Conservation (phyloP, 345 rosid species). For the Noccaea bulbosa region DNA sequence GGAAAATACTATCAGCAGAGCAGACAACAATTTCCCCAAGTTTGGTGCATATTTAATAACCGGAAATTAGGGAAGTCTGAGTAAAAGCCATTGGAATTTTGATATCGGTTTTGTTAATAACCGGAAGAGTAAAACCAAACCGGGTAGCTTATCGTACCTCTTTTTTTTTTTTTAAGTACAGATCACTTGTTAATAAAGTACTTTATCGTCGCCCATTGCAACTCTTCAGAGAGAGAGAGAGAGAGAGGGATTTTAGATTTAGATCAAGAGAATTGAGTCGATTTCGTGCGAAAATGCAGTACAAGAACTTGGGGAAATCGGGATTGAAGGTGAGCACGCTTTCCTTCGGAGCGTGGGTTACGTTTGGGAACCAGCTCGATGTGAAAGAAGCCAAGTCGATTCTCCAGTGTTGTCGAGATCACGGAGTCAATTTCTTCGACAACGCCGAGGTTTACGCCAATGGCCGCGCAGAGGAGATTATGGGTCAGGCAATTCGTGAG, state of each 20-base stretch:
- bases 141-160: conserved; percentile 9
- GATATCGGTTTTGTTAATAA: background rate
- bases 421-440: conserved; percentile 97
- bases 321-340: conserved; percentile 95
- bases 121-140: conserved; percentile 32
- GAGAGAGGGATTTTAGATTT: conserved; percentile 11
- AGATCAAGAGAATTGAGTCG: conserved; percentile 19
- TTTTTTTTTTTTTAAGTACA: background rate
- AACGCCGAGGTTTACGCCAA: conserved; percentile 99
- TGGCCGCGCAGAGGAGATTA: conserved; percentile 97
- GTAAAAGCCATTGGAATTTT: background rate
- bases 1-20: too few species aligned
- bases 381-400: conserved; percentile 95
- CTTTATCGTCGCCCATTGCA: background rate
- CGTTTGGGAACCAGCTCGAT: conserved; percentile 95
- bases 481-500: conserved; percentile 97
- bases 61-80: background rate
- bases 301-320: conserved; percentile 85
- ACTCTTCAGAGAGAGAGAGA: conserved; percentile 3
- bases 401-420: conserved; percentile 86
- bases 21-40: background rate
- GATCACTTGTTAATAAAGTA: conserved; percentile 1
- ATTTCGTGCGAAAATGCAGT: conserved; percentile 60
- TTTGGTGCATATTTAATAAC: background rate
- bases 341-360: conserved; percentile 92